Evolutionary conservation across 148 eudicot species (phyloP).

Genomic region (Fallopia convolvulus): DNA sequence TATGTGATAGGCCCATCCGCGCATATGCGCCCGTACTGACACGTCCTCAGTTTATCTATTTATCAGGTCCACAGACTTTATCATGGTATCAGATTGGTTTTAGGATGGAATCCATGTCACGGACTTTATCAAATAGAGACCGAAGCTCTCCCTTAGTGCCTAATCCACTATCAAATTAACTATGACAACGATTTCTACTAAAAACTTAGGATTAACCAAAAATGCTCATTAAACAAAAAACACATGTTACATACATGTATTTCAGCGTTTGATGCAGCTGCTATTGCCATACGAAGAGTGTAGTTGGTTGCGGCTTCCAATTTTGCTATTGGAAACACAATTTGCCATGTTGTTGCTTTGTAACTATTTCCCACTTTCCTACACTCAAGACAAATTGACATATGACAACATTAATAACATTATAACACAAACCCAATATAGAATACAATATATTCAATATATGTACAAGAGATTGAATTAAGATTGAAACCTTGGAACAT

Average conservation of each 20-base stretch:
- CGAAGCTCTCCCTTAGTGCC: too few species aligned
- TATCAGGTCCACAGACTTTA: too few species aligned
- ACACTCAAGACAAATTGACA: conserved; percentile 2
- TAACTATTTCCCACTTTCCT: conserved; percentile 29
- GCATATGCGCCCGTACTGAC: too few species aligned
- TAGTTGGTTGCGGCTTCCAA: neutral
- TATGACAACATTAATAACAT: neutral
- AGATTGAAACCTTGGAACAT: conserved; percentile 40
- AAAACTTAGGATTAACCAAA: too few species aligned
- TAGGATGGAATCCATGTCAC: too few species aligned
- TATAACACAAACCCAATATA: neutral
- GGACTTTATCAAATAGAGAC: too few species aligned
- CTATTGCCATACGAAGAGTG: conserved; percentile 11
- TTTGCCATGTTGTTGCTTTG: conserved; percentile 11
- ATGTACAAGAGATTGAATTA: neutral
- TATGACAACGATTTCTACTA: too few species aligned
- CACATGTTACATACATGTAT: conserved; percentile 6
- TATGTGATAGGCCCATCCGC: too few species aligned
- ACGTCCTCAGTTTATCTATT: too few species aligned
- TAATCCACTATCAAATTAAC: too few species aligned
- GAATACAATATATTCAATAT: too few species aligned
- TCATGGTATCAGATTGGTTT: too few species aligned
- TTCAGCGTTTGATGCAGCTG: neutral
- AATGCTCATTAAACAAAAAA: neutral
- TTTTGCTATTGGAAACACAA: neutral